Conservation (phyloP, 768 basidiomycete species). For the Mycena galericulata region DNA sequence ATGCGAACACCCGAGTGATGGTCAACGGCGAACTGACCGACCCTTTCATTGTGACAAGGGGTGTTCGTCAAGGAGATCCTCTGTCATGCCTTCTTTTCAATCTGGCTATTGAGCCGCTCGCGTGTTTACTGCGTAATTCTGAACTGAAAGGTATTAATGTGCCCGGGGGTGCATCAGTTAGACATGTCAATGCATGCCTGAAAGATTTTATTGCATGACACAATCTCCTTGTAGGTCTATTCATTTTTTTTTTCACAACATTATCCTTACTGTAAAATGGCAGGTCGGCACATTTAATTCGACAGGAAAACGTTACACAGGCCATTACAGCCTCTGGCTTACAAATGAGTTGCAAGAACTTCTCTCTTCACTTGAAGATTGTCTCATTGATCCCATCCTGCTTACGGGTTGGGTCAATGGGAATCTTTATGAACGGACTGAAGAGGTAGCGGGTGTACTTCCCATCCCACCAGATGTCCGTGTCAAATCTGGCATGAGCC, state of each 20-base stretch:
- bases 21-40: not conserved
- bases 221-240: slow-evolving; percentile 36
- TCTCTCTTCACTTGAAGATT: not conserved
- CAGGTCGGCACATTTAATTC: slow-evolving; percentile 41
- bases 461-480: slow-evolving; percentile 15
- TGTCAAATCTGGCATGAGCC: slow-evolving; percentile 1
- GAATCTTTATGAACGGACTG: slow-evolving; percentile 26
- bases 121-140: not conserved
- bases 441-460: slow-evolving; percentile 22
- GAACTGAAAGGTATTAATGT: not conserved
- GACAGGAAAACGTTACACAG: slow-evolving; percentile 18
- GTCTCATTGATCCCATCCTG: not conserved
- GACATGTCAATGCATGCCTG: slow-evolving; percentile 39
- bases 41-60: not conserved
- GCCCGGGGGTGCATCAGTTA: slow-evolving; percentile 35
- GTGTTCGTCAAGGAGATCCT: not conserved
- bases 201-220: too few species aligned
- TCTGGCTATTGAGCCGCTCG: too few species aligned
- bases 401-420: slow-evolving; percentile 27
- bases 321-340: slow-evolving; percentile 9
- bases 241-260: not conserved
- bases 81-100: not conserved
- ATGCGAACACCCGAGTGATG: not conserved
- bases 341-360: slow-evolving; percentile 11
- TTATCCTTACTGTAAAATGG: not conserved